These are phyloP conservation scores for Ceratobasidium sp. DNA, from an alignment of 1,284 basidiomycete species.

Conservation along the genomic window DNA sequence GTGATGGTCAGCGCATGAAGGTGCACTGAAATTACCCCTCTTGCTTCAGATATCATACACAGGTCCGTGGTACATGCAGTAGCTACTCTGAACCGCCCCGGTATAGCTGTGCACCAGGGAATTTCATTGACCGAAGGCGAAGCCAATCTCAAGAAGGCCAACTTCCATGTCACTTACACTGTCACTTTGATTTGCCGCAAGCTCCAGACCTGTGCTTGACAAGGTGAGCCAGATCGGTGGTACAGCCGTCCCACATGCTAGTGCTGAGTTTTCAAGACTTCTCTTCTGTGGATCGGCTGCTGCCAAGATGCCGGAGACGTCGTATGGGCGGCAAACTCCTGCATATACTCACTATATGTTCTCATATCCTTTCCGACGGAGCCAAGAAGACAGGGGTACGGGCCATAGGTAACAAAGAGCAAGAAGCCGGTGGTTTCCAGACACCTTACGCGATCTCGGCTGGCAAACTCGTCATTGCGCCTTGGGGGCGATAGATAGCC, in stretches of 20 bases:
- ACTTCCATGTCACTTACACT: neutral
- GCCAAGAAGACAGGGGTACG: slow-evolving; percentile 21
- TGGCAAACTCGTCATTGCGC: slow-evolving; percentile 16
- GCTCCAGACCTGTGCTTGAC: neutral
- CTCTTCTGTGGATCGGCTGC: neutral
- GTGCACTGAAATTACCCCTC: neutral
- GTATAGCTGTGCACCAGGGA: neutral
- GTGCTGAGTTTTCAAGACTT: neutral
- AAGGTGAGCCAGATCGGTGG: slow-evolving; percentile 20
- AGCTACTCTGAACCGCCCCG: slow-evolving; percentile 1
- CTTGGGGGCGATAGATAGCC: slow-evolving; percentile 57
- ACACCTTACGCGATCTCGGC: slow-evolving; percentile 15
- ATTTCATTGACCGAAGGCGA: slow-evolving; percentile 4
- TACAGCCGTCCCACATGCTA: neutral
- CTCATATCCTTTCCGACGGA: slow-evolving; percentile 20
- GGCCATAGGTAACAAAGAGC: slow-evolving; percentile 14
- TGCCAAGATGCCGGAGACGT: slow-evolving; percentile 27
- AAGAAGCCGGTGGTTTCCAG: neutral
- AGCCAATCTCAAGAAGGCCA: slow-evolving; percentile 11
- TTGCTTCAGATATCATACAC: slow-evolving; percentile 16
- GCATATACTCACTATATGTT: slow-evolving; percentile 17
- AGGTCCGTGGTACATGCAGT: neutral
- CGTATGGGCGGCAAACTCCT: slow-evolving; percentile 15
- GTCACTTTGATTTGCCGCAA: neutral
- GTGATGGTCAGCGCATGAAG: neutral